These are phyloP conservation scores for Fusarium buxicola DNA, from an alignment of 2,329 filamentous ascomycete species.

Conservation along the genomic window DNA sequence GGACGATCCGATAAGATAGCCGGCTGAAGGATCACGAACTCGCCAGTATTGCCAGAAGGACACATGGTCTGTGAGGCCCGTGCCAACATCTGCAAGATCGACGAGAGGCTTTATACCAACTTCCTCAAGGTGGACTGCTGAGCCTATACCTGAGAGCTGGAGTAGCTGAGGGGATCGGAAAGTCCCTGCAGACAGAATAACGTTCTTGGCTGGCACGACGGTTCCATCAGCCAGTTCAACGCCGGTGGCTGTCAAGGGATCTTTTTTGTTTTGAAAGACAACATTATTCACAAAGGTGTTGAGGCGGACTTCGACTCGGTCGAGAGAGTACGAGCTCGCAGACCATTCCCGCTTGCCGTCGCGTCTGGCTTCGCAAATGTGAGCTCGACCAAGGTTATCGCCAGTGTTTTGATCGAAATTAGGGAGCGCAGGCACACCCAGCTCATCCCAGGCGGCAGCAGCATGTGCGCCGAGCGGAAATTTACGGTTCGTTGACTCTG, in stretches of 20 bases:
- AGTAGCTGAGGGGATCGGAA: conserved; percentile 61
- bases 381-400: conserved; percentile 49
- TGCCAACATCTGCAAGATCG: conserved; percentile 62
- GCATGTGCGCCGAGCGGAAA: conserved; percentile 54
- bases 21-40: conserved; percentile 49
- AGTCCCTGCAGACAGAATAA: conserved; percentile 61
- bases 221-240: conserved; percentile 47
- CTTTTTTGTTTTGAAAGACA: conserved; percentile 17
- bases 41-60: conserved; percentile 47
- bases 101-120: conserved; percentile 53
- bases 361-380: conserved; percentile 45
- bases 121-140: conserved; percentile 52
- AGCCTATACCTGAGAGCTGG: conserved; percentile 61
- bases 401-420: conserved; percentile 46
- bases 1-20: conserved; percentile 48
- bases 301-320: conserved; percentile 43
- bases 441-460: conserved; percentile 54
- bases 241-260: conserved; percentile 37
- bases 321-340: conserved; percentile 40
- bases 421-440: conserved; percentile 48
- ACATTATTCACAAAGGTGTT: conserved; percentile 41
- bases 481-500: conserved; percentile 48
- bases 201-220: conserved; percentile 45
- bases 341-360: conserved; percentile 43
- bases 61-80: conserved; percentile 52